Percentiles rank a stretch among this genome's conserved stretches.
Evolutionary conservation across 2,329 filamentous ascomycete species (phyloP).

Genomic region (Chrysosporium queenslandicum): DNA sequence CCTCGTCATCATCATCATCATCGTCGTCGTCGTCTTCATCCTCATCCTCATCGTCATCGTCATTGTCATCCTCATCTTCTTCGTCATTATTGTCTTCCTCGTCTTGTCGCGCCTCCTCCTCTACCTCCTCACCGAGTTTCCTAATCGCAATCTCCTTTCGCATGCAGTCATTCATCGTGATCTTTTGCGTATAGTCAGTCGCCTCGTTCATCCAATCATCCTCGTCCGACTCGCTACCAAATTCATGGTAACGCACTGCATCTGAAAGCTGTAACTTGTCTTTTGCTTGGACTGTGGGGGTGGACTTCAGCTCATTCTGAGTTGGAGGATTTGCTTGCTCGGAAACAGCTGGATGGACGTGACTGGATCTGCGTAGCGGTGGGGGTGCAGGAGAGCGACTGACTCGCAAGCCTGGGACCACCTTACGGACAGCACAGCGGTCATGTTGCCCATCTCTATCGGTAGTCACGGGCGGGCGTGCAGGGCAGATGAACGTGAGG

Average conservation of each 20-base stretch:
- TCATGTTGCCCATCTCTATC: conserved; percentile 16
- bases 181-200: conserved; percentile 53
- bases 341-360: background rate
- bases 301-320: background rate
- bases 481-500: conserved; percentile 41
- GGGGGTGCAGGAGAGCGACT: conserved; percentile 35
- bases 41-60: conserved; percentile 50
- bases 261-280: conserved; percentile 36
- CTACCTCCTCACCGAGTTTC: conserved; percentile 74
- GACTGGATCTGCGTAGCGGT: conserved; percentile 1
- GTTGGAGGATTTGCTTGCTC: background rate
- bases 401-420: conserved; percentile 23
- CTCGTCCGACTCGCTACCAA: conserved; percentile 70
- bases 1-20: conserved; percentile 50
- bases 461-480: conserved; percentile 25
- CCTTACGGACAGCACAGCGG: conserved; percentile 22
- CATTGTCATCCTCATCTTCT: conserved; percentile 38
- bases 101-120: conserved; percentile 72
- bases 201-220: conserved; percentile 84
- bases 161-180: conserved; percentile 84
- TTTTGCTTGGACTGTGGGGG: background rate
- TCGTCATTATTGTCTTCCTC: conserved; percentile 53
- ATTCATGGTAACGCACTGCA: conserved; percentile 65
- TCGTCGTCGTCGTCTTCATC: conserved; percentile 54
- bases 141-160: conserved; percentile 83